These are phyloP conservation scores for Sarocladiaceae sp. DNA, from an alignment of 2,329 filamentous ascomycete species.

Conservation along the genomic window DNA sequence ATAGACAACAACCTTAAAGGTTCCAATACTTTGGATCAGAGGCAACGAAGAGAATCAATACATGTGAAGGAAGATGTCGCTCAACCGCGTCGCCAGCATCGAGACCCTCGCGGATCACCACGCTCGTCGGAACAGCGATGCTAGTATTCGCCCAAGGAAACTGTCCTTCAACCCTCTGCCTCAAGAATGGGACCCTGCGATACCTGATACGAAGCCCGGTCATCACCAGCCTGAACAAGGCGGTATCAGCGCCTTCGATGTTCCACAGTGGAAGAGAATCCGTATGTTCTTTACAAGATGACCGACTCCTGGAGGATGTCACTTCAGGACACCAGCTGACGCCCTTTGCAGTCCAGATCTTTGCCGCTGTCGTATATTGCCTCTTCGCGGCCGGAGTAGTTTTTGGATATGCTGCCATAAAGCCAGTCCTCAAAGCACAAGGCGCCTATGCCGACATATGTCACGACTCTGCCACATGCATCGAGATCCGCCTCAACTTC, in stretches of 20 bases:
- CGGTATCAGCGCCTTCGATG: constrained; percentile 46
- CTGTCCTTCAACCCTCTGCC: constrained; percentile 53
- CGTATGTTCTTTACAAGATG: constrained; percentile 32
- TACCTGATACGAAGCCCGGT: constrained; percentile 9
- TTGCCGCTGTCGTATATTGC: constrained; percentile 39
- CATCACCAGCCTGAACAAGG: constrained; percentile 8
- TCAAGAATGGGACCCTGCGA: constrained; percentile 43
- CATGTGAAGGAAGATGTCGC: constrained; percentile 49
- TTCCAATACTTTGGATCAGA: too few relatives aligned
- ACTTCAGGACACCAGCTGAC: neutral
- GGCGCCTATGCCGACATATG: constrained; percentile 69
- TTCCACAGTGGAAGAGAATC: constrained; percentile 49
- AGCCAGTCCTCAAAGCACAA: constrained; percentile 71
- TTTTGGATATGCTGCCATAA: constrained; percentile 82
- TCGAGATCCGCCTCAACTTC: constrained; percentile 66
- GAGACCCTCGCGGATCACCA: constrained; percentile 45
- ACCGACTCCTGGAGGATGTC: neutral
- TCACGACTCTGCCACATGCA: constrained; percentile 33
- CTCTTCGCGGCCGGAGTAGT: constrained; percentile 74
- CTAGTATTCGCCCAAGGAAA: constrained; percentile 42
- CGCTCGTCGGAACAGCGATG: constrained; percentile 36
- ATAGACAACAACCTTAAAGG: too few relatives aligned
- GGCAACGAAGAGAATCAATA: too few relatives aligned
- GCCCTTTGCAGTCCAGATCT: constrained; percentile 23
- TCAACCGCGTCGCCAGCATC: constrained; percentile 48